These are phyloP conservation scores for Nematocida homosporus DNA, from an alignment of 371 early-diverging fungal species.

Conservation along the genomic window DNA sequence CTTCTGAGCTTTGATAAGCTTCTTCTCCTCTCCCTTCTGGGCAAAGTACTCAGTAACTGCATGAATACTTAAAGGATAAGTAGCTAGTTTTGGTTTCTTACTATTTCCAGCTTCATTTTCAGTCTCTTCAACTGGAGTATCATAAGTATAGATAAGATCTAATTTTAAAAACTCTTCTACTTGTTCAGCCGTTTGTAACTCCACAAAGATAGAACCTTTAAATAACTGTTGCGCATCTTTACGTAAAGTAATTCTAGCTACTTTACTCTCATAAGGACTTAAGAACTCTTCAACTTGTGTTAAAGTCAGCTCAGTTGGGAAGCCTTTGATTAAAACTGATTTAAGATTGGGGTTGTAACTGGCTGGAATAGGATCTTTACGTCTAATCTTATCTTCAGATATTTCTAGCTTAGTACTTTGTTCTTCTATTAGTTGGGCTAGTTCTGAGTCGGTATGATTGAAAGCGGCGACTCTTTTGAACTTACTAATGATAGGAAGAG, in stretches of 20 bases:
- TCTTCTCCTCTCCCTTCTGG: constrained; percentile 8
- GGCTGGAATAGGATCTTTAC: constrained; percentile 57
- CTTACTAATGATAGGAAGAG: constrained; percentile 55
- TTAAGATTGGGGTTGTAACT: constrained; percentile 50
- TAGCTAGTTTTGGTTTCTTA: neutral
- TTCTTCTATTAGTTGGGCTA: constrained; percentile 52
- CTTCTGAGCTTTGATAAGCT: constrained; percentile 48
- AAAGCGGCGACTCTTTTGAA: constrained; percentile 62
- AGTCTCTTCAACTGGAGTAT: neutral
- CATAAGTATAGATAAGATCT: constrained; percentile 22
- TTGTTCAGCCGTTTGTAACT: constrained; percentile 37
- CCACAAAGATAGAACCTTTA: constrained; percentile 64
- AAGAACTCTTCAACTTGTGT: constrained; percentile 62
- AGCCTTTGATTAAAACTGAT: constrained; percentile 53
- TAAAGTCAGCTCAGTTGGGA: constrained; percentile 52
- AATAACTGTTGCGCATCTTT: constrained; percentile 60
- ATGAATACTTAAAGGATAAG: neutral
- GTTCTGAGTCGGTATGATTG: constrained; percentile 48
- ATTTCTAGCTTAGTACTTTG: constrained; percentile 55
- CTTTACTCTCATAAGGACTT: constrained; percentile 10
- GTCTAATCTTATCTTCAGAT: constrained; percentile 52
- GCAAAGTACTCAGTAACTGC: constrained; percentile 11
- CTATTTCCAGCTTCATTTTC: neutral
- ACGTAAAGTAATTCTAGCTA: constrained; percentile 59
- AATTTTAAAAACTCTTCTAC: constrained; percentile 10